Evolutionary conservation across 106 monocot species (phyloP), one percentile per base, ranked within the genome.

Genomic region (Chionographis japonica): DNA sequence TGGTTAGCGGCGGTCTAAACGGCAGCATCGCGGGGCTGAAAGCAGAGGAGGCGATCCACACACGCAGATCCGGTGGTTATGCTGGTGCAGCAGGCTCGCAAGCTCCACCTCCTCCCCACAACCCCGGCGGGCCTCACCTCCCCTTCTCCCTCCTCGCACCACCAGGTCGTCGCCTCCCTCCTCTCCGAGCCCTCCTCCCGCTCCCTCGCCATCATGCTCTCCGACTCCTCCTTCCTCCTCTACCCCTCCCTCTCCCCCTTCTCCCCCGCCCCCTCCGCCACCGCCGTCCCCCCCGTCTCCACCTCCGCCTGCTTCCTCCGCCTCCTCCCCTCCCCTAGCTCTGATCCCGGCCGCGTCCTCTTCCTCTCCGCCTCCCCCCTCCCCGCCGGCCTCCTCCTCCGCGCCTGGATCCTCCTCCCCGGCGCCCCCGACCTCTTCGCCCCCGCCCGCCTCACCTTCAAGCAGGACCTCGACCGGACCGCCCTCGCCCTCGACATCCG

Each of bases 151-250:
- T 36, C 20, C 71, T 37, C 72, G 58, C 12, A 12, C 39, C 15
- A 64, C 58, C 8, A 63, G 58, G 16, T 58, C 17, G 52, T 62
- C 62, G 40, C 50, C 56, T 58, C 69, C 52, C 59, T 74, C 68
- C 71, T 74, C 19, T 54, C 57, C 70, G 76, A 70, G 27, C 61
- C 69, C 37, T 56, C 72, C 64, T 74, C 73, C 65, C 61, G 67
- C 66, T 78, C 79, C 38, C 75, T 87, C 56, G 79, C 79, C 66
- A 68, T 83, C 69, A 65, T 80, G 61, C 77, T 74, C 61, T 76
- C 83, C 64, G 86, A 86, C 70, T 80, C 87, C 73, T 79, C 83
- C 60, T 36, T 60, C 20, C 79, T 80, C 66, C 79, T 83, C 61
- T 83, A 55, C 70, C 62, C 85, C 60, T 75, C 81, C 65, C 52